Conservation (phyloP, 306 rosid genomes). For the Casuarina equisetifolia region DNA sequence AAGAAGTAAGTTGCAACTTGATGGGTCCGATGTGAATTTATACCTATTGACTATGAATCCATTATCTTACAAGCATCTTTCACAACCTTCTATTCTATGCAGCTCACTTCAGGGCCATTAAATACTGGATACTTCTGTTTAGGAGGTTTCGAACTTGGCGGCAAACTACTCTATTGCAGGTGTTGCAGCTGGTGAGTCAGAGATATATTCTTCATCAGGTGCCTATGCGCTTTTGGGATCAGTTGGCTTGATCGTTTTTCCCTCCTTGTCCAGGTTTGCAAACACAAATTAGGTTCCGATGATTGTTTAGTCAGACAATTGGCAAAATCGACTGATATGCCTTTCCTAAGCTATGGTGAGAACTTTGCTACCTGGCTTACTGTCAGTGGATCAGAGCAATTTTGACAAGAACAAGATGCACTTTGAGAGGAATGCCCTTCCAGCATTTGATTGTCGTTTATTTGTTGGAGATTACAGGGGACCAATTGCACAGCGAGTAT, state of each 20-base stretch:
- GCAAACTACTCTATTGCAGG: neutral
- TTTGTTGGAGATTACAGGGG: constrained; percentile 45
- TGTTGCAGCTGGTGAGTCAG: neutral
- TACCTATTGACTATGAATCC: neutral
- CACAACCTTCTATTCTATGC: neutral
- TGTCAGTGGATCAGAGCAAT: constrained; percentile 43
- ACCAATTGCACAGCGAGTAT: too few species aligned
- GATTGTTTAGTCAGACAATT: neutral
- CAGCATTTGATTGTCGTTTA: constrained; percentile 78
- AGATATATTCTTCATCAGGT: neutral
- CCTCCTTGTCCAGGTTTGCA: neutral
- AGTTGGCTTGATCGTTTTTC: neutral
- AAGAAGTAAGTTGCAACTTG: too few species aligned
- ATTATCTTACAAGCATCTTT: neutral
- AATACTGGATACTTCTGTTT: too few species aligned
- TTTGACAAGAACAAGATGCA: constrained; percentile 54
- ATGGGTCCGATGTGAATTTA: neutral
- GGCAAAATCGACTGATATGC: neutral
- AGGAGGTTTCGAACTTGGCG: neutral
- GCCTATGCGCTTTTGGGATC: neutral
- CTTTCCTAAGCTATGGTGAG: neutral
- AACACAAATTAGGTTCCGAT: neutral
- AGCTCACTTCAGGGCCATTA: neutral
- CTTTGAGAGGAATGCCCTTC: constrained; percentile 56
- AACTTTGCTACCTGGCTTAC: too few species aligned